Percentiles rank a stretch among this genome's conserved stretches.
Evolutionary conservation across 306 rosid genomes (phyloP).

Genomic region (Comarum palustre): DNA sequence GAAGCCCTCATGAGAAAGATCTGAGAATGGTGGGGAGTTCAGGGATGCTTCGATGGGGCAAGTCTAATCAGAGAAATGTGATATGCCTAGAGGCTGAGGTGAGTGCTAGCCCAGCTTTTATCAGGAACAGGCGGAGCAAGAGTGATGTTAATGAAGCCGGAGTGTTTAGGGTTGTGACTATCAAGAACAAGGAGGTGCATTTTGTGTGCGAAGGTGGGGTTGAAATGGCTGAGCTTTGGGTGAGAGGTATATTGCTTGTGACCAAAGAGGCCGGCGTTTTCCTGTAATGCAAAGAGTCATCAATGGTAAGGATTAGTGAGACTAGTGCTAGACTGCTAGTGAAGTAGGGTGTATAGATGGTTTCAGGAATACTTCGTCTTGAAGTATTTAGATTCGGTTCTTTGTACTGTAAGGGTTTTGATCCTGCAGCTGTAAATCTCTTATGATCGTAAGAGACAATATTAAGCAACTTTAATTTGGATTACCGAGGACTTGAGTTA

Average conservation of each 20-base stretch:
- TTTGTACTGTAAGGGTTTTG: conserved; percentile 37
- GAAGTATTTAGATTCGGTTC: conserved; percentile 45
- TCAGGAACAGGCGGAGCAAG: conserved; percentile 49
- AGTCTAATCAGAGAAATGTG: conserved; percentile 66
- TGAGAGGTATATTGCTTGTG: conserved; percentile 77
- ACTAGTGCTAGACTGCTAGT: conserved; percentile 14
- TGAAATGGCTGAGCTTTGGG: conserved; percentile 82
- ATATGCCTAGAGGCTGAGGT: conserved; percentile 55
- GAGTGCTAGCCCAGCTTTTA: conserved; percentile 58
- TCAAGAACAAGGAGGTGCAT: conserved; percentile 70
- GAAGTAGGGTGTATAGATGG: conserved; percentile 38
- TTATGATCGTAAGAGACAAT: too few relatives aligned
- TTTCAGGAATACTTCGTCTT: conserved; percentile 56
- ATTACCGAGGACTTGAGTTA: too few relatives aligned
- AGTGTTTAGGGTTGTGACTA: conserved; percentile 70
- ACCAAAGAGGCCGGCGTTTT: conserved; percentile 54
- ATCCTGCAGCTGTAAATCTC: too few relatives aligned
- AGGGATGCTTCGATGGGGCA: conserved; percentile 79
- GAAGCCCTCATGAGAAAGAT: conserved; percentile 65
- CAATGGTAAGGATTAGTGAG: conserved; percentile 15
- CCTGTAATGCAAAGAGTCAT: conserved; percentile 25
- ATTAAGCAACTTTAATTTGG: too few relatives aligned
- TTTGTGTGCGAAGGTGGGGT: conserved; percentile 71
- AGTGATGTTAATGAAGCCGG: conserved; percentile 67
- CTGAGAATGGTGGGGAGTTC: conserved; percentile 47